phyloP scores from a whole-genome alignment of 257 asterid species.

The Plectranthus barbatus region DNA sequence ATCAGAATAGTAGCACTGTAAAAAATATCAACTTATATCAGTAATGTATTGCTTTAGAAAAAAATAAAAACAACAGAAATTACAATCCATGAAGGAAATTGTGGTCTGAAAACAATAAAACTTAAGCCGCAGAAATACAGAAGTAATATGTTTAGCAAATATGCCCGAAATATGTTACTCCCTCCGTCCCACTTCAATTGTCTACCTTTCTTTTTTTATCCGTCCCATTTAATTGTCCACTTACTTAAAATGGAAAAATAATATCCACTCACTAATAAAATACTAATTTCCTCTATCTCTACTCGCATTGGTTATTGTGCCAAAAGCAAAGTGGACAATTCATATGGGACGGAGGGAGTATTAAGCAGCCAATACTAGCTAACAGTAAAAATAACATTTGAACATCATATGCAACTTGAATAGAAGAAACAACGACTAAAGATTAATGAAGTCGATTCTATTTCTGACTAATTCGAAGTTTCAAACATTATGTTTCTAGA shows the following conservation, averaged over 20 bases:
- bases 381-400: background rate
- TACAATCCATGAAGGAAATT: background rate
- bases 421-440: background rate
- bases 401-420: background rate
- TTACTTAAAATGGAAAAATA: too few species aligned
- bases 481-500: slow-evolving; percentile 3
- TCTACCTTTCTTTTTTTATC: too few species aligned
- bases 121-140: background rate
- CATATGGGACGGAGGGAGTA: too few species aligned
- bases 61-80: background rate
- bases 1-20: slow-evolving; percentile 93
- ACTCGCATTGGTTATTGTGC: too few species aligned
- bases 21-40: slow-evolving; percentile 8
- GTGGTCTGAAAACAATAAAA: background rate
- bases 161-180: background rate
- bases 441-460: background rate
- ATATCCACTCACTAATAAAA: too few species aligned
- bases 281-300: too few species aligned
- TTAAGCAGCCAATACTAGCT: slow-evolving; percentile 5
- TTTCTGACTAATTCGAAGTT: background rate
- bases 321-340: too few species aligned
- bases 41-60: slow-evolving; percentile 13
- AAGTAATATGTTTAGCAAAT: background rate
- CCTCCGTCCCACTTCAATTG: too few species aligned
- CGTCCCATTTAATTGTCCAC: too few species aligned